These are phyloP conservation scores for Huiozyma naganishii DNA, from an alignment of 805 yeast species.

Conservation along the genomic window DNA sequence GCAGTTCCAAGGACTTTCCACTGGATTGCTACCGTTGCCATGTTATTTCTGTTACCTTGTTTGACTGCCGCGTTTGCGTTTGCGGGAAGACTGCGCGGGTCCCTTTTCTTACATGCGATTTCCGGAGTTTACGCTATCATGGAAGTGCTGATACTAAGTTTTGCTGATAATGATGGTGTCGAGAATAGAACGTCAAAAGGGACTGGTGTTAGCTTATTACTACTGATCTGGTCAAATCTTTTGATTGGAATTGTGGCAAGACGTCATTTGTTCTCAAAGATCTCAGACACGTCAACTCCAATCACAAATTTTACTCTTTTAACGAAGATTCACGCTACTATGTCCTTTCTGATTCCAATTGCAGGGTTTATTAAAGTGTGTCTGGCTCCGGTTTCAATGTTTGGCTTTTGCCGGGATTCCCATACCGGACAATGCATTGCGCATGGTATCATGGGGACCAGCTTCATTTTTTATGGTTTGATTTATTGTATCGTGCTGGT, in stretches of 20 bases:
- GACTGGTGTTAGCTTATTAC: constrained; percentile 36
- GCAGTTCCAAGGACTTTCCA: constrained; percentile 50
- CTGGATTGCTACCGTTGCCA: constrained; percentile 43
- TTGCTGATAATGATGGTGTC: constrained; percentile 54
- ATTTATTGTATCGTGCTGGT: constrained; percentile 54
- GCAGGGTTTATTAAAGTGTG: constrained; percentile 74
- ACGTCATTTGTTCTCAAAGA: neutral
- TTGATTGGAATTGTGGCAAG: neutral
- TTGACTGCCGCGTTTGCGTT: constrained; percentile 43
- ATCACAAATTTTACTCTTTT: constrained; percentile 5
- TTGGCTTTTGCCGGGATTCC: constrained; percentile 75
- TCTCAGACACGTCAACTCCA: too few relatives aligned
- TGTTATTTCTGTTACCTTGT: constrained; percentile 46
- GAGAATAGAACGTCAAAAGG: constrained; percentile 62
- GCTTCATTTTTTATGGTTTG: constrained; percentile 74
- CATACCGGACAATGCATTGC: constrained; percentile 95
- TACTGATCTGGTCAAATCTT: neutral
- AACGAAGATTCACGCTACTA: constrained; percentile 31
- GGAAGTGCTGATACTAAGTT: constrained; percentile 48
- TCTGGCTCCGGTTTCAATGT: constrained; percentile 70
- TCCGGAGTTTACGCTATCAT: constrained; percentile 41
- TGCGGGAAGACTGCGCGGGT: constrained; percentile 38
- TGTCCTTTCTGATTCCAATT: constrained; percentile 38
- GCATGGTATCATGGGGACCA: constrained; percentile 93
- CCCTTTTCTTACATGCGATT: constrained; percentile 37